Base-by-base conservation (phyloP, 371 early-diverging fungal genomes). In the Thermomucor indicae-seudaticae region DNA sequence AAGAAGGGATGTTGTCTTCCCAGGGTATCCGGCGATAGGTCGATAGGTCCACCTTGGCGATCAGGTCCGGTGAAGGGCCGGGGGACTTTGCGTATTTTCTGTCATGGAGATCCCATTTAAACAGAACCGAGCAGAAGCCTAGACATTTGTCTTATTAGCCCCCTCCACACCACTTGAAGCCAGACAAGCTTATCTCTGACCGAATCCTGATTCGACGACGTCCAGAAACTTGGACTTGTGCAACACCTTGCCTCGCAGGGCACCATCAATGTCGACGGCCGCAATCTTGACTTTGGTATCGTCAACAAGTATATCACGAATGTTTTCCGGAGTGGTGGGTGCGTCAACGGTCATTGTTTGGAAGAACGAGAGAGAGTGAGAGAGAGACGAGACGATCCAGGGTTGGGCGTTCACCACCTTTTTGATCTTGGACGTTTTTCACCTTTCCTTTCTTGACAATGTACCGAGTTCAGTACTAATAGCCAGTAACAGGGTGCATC, bases 71-170 rank as follows among this genome's bases (percentile, higher is more conserved):
- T 53, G 70, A 90, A 1, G 84, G 83, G 55, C 43, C 49, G 16
- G 54, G 37, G 10, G 43, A 24, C 0, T 62, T 65, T 0, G 62
- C 44, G 39, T 85, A 84, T 6, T 63, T 32, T 28, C 63, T 67
- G 59, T 86, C 86, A 25, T 80, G 79, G 56, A 86, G 72, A 58
- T 92, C 92, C 93, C 91, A 92, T 6, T 86, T 89, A 67, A 86
- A 89, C n/a, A 88, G 63, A 16, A 90, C 85, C 10, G 82, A 83
- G 60, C 92, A 89, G 54, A 90, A 92, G 0, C 87, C 89, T 89
- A n/a, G n/a, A n/a, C n/a, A n/a, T n/a, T n/a, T n/a, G n/a, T n/a
- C n/a, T n/a, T n/a, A n/a, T n/a, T n/a, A n/a, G n/a, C n/a, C n/a
- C n/a, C n/a, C n/a, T n/a, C n/a, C n/a, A n/a, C n/a, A n/a, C n/a